A percentile compares a stretch with the other conserved stretches of the same genome.
phyloP scores from a whole-genome alignment of 164 flowering plant species.

The Piper longum region DNA sequence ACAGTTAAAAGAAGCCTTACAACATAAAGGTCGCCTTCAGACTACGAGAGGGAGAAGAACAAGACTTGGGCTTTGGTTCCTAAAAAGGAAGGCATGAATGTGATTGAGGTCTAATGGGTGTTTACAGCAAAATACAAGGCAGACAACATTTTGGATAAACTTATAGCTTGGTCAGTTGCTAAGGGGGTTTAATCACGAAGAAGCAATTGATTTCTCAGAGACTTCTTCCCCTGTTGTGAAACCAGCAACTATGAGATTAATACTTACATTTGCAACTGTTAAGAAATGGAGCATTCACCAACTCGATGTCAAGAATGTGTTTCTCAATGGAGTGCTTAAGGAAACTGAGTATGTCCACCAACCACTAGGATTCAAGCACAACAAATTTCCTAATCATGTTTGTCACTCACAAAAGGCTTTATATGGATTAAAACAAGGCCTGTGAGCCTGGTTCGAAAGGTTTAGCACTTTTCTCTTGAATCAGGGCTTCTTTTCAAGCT shows the following conservation, averaged over 20 bases:
- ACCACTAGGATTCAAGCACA: background rate
- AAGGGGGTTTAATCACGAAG: no score
- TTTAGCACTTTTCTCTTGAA: background rate
- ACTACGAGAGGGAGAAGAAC: no score
- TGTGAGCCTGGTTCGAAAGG: background rate
- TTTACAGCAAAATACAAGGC: no score
- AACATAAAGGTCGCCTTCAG: no score
- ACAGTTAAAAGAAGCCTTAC: no score
- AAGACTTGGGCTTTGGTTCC: no score
- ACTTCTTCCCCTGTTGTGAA: background rate
- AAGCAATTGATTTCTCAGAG: background rate
- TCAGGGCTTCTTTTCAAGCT: background rate
- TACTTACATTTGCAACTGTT: background rate
- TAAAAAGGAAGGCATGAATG: no score
- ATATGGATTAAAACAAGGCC: background rate
- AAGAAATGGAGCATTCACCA: background rate
- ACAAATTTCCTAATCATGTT: background rate
- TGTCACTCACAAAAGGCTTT: background rate
- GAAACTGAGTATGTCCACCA: background rate
- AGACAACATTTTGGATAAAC: no score
- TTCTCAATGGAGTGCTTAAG: background rate
- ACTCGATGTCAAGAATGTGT: background rate
- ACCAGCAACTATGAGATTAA: background rate
- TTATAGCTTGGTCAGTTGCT: no score
- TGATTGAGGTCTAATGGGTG: no score